Evolutionary conservation across 2,329 filamentous ascomycete genomes (phyloP), one percentile per base, ranked within the genome.

Genomic region (Penicillium fuscoglaucum): DNA sequence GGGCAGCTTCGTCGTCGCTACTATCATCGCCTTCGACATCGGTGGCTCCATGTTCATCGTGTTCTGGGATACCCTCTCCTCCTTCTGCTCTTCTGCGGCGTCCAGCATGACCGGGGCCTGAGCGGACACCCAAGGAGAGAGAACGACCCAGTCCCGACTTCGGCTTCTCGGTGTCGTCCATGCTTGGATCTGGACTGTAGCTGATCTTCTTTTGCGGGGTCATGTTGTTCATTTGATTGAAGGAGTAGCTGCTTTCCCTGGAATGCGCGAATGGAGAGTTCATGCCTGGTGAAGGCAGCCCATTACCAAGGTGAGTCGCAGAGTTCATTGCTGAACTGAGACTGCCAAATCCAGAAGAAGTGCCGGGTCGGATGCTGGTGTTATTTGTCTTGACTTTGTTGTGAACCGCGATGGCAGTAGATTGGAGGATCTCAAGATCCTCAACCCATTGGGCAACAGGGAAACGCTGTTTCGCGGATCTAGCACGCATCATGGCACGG

Each of bases 361-460:
- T 78, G n/a, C 75, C 72, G 44, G 69, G 64, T 15, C 72, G 70
- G 24, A 66, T 65, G 45, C 70, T 71, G 2, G 64, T 71, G 1
- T 65, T 63, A 39, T 73, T 71, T 2, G 66, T 62, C 54, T 73
- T 75, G 17, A 65, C 52, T 60, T 72, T 82, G 64, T 79, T 74
- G 69, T 83, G 81, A 26, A 86, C 79, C 50, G 81, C 80, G 66
- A 88, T 87, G 0, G 85, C 80, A 15, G 81, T 84, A 15, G 76
- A 75, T 66, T 89, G 86, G 21, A 89, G 78, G 35, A 83, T 84
- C 60, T 87, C 85, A 5, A 88, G 76, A 61, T 86, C 84, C 66
- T 87, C 83, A 51, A 87, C 80, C 86, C 86, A 89, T 68, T 88
- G 84, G 7, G 83, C 83, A 19, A 89, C 85, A 17, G 86, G 86